Base-by-base conservation (phyloP, 768 basidiomycete species). In the Mycena capillaripes region DNA sequence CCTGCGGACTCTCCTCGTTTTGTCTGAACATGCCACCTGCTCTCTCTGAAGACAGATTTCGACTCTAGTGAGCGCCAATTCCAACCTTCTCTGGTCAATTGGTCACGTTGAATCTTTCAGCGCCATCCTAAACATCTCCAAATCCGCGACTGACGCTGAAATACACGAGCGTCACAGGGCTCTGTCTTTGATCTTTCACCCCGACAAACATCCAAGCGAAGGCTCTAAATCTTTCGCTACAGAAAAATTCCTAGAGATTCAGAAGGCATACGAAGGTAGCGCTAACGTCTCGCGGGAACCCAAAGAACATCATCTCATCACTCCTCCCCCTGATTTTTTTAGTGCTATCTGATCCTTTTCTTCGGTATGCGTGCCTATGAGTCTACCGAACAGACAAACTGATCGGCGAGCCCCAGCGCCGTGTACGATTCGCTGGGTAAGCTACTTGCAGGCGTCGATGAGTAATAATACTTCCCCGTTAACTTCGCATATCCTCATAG, bases 181-280 rank as follows among this genome's bases (percentile, higher is more conserved):
- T 7, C 81, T 96, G 30, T 95, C 95, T 5, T 86, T 96, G 32
- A 82, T 92, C 23, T 95, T 94, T 73, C 95, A 97, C 76, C 95
- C 95, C 0, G 95, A 97, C 86, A 93, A 92, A 78, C 93, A 96
- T 70, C 87, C 85, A 25, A 89, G 90, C 77, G 87, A 89, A 62
- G 79, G 79, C 21, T 81, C 86, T 70, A 90, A 89, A 77, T 86
- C 82, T 58, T 86, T 89, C 1, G 94, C 95, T 0, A 88, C 90
- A 29, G 85, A 86, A 36, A 88, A 88, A 59, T 96, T 96, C 73
- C 85, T 92, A 21, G 90, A 92, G 79, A 87, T 97, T 25, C 94
- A 95, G 74, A 92, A 92, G 74, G 95, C 95, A 16, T 96, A 96
- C 79, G 91, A 96, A 88, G 89, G 93, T 92, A 76, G 25, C 30